Conservation (phyloP, 192 early-diverging fungal genomes). For the Backusella circina region DNA sequence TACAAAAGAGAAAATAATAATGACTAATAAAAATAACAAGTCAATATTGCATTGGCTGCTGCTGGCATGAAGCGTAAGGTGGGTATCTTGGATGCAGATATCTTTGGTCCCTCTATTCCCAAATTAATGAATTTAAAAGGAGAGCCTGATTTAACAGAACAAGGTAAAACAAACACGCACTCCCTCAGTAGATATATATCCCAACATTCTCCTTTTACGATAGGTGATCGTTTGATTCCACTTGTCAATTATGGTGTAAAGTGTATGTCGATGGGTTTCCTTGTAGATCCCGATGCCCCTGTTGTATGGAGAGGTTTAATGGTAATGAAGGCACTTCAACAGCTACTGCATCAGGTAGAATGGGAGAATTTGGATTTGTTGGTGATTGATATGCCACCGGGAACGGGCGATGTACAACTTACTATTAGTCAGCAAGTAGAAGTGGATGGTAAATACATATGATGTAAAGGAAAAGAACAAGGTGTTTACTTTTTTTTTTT, state of each 20-base stretch:
- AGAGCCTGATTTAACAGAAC: constrained; percentile 60
- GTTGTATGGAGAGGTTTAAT: constrained; percentile 92
- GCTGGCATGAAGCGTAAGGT: constrained; percentile 53
- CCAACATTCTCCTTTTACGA: neutral
- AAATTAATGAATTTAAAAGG: constrained; percentile 78
- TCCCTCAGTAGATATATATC: no score
- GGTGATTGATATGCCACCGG: constrained; percentile 90
- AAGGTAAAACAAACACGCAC: constrained; percentile 30
- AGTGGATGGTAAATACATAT: constrained; percentile 44
- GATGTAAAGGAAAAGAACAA: neutral
- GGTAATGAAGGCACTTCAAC: constrained; percentile 92
- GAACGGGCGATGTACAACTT: constrained; percentile 88
- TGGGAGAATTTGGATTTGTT: constrained; percentile 76
- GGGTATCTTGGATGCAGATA: constrained; percentile 85
- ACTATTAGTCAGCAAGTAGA: constrained; percentile 77
- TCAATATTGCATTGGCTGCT: constrained; percentile 73
- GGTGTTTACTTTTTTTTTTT: neutral
- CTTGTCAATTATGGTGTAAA: constrained; percentile 83
- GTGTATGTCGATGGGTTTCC: constrained; percentile 91
- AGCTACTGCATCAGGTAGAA: constrained; percentile 79
- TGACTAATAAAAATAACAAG: constrained; percentile 34
- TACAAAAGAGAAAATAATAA: neutral
- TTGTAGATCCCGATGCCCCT: constrained; percentile 67
- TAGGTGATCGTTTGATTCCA: constrained; percentile 60
- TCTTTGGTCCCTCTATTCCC: constrained; percentile 92